Conservation (phyloP, 352 stramenopile genomes). For the Aphanomyces invadans region DNA sequence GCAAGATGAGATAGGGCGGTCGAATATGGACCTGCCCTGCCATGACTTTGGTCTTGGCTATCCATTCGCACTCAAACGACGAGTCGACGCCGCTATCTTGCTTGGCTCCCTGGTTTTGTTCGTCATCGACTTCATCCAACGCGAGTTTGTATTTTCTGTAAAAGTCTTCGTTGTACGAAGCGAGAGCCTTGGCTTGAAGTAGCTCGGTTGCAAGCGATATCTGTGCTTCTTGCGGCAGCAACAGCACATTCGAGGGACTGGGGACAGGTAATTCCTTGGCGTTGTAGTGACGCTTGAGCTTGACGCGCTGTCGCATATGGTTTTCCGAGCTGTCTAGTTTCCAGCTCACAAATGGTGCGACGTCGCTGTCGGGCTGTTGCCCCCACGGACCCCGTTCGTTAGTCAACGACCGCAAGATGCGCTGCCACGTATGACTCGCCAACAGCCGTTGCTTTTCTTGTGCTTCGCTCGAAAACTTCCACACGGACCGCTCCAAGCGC, state of each 20-base stretch:
- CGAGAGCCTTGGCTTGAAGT: conserved; percentile 19
- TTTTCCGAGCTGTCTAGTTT: conserved; percentile 19
- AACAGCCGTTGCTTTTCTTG: conserved; percentile 14
- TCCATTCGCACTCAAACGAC: conserved; percentile 13
- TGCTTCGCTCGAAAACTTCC: conserved; percentile 11
- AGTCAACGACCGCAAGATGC: conserved; percentile 19
- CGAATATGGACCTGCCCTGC: neutral
- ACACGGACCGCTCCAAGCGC: conserved; percentile 12
- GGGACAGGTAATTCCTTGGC: neutral
- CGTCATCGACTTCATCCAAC: conserved; percentile 1
- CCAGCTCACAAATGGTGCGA: neutral
- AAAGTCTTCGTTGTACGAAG: conserved; percentile 24
- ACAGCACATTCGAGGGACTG: neutral
- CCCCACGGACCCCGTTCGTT: conserved; percentile 21
- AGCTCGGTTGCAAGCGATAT: conserved; percentile 20
- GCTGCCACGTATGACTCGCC: conserved; percentile 24
- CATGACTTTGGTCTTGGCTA: conserved; percentile 18
- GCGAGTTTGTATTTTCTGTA: conserved; percentile 16
- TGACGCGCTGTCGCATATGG: conserved; percentile 4
- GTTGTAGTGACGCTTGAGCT: conserved; percentile 21
- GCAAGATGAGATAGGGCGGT: neutral
- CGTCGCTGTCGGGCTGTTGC: neutral
- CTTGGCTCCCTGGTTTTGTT: neutral
- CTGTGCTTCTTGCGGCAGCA: conserved; percentile 19
- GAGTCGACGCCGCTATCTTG: neutral